A percentile compares a stretch with the other conserved stretches of the same genome.
Conservation (phyloP, 305 asterid species). For the Fraxinus ornus region DNA sequence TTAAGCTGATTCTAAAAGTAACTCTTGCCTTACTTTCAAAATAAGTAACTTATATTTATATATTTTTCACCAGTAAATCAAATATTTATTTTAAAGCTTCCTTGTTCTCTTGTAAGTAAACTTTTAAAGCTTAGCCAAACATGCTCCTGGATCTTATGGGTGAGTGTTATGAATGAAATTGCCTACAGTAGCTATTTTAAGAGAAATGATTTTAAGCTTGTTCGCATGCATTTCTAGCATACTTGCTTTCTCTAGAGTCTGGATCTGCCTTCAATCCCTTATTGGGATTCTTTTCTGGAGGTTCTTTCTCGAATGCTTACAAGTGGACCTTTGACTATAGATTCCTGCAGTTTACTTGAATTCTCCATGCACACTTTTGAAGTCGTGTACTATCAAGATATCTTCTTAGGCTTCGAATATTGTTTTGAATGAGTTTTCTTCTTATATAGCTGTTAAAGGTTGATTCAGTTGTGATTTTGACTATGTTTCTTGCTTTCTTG, state of each 20-base stretch:
- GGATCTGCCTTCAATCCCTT: not conserved
- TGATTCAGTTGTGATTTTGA: not conserved
- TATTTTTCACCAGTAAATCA: not conserved
- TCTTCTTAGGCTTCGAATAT: not conserved
- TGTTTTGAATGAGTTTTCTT: not conserved
- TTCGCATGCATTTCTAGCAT: not conserved
- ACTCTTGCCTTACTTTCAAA: not conserved
- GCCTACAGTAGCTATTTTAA: not conserved
- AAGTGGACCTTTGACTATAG: not conserved
- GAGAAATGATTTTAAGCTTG: not conserved
- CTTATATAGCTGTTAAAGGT: not conserved
- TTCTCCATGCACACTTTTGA: not conserved
- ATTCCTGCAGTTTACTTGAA: not conserved
- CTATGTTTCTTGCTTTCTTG: not conserved
- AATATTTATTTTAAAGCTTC: not conserved
- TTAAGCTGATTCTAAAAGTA: not conserved
- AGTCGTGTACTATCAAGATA: not conserved
- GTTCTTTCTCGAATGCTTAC: not conserved
- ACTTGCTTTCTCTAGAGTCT: not conserved
- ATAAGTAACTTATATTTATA: not conserved
- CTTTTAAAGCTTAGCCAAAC: not conserved
- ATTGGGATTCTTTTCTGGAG: not conserved
- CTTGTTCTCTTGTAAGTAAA: not conserved
- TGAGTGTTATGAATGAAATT: not conserved
- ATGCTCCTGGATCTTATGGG: not conserved